Percentiles rank a stretch among this genome's conserved stretches.
Conservation (phyloP, 176 grass and related monocot species). For the Saccharum spontaneum region DNA sequence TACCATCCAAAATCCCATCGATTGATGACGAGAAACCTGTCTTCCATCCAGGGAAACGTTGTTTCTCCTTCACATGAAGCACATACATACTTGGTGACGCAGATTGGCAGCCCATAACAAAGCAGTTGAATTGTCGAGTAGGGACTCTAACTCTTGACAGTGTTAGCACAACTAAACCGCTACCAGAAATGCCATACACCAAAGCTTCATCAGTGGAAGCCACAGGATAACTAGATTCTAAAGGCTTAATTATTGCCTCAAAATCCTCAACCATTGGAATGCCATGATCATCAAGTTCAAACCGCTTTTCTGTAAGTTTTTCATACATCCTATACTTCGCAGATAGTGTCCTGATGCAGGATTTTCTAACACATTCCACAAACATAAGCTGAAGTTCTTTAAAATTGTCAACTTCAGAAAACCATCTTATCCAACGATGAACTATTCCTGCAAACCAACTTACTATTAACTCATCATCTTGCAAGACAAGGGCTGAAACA, state of each 20-base stretch:
- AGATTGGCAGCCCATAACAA: slow-evolving; percentile 72
- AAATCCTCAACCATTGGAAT: slow-evolving; percentile 67
- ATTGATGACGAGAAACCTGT: slow-evolving; percentile 90
- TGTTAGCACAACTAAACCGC: slow-evolving; percentile 75
- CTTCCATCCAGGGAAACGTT: slow-evolving; percentile 83
- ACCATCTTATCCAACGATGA: slow-evolving; percentile 79
- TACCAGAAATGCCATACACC: slow-evolving; percentile 73
- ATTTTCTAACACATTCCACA: slow-evolving; percentile 74
- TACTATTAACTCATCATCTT: slow-evolving; percentile 91
- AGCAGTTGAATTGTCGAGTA: slow-evolving; percentile 65
- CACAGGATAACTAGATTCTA: slow-evolving; percentile 37
- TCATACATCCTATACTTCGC: slow-evolving; percentile 86
- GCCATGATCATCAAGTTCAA: slow-evolving; percentile 75
- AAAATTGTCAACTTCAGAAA: slow-evolving; percentile 76
- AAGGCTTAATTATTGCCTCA: slow-evolving; percentile 40
- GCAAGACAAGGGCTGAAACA: slow-evolving; percentile 71
- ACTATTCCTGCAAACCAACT: slow-evolving; percentile 94
- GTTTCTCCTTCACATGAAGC: slow-evolving; percentile 82
- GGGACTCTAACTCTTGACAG: slow-evolving; percentile 81
- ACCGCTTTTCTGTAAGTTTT: slow-evolving; percentile 81
- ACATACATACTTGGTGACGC: slow-evolving; percentile 79
- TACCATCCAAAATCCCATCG: slow-evolving; percentile 71
- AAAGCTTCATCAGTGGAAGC: slow-evolving; percentile 62
- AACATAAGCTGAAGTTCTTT: slow-evolving; percentile 75
- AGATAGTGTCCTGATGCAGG: slow-evolving; percentile 91